phyloP scores from a whole-genome alignment of 441 rosid genomes.

The Omphalea diandra region DNA sequence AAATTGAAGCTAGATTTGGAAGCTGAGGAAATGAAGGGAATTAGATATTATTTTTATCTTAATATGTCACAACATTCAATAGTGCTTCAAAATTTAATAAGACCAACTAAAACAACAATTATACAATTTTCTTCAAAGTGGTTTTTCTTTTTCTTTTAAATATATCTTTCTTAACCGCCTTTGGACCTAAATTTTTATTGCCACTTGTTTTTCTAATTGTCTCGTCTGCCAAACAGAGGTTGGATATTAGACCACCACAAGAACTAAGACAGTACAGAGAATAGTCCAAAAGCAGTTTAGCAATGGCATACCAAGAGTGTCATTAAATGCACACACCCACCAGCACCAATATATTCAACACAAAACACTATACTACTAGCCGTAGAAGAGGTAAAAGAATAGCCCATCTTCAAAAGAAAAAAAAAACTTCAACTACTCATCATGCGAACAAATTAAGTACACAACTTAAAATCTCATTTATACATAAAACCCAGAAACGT shows the following conservation, averaged over 20 bases:
- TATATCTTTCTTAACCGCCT: no score
- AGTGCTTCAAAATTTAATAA: not conserved
- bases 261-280: not conserved
- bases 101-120: not conserved
- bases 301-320: not conserved
- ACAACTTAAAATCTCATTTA: not conserved
- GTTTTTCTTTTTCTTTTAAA: no score
- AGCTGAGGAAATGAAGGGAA: no score
- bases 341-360: slow-evolving; percentile 5
- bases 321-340: slow-evolving; percentile 23
- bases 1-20: not conserved
- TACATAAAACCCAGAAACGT: not conserved
- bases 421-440: not conserved
- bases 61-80: slow-evolving; percentile 1
- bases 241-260: slow-evolving; percentile 5
- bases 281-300: not conserved
- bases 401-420: not conserved
- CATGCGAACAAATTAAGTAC: slow-evolving; percentile 16
- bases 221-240: slow-evolving; percentile 5
- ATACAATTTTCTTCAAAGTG: no score
- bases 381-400: not conserved
- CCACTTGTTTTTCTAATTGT: not conserved
- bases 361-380: not conserved
- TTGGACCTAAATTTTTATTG: not conserved
- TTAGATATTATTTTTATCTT: no score